Evolutionary conservation across 306 rosid genomes (phyloP).

Genomic region (Sechiopsis laciniata): DNA sequence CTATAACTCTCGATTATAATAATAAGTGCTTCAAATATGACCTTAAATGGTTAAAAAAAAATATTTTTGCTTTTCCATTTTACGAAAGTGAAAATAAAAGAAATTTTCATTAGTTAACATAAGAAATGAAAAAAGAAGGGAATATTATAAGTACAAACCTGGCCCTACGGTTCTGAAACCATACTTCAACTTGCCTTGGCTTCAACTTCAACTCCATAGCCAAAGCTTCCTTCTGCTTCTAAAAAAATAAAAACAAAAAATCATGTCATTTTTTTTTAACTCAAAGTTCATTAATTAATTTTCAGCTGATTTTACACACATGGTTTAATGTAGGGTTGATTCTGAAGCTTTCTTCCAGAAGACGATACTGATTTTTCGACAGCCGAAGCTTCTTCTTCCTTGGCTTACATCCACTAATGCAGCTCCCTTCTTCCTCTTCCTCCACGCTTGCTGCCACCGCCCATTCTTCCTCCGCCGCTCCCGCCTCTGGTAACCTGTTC

Average conservation of each 20-base stretch:
- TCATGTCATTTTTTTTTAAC: neutral
- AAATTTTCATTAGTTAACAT: neutral
- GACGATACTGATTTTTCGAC: slow-evolving; percentile 84
- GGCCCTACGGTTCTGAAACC: slow-evolving; percentile 99
- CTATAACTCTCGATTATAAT: too few species aligned
- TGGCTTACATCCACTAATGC: too few species aligned
- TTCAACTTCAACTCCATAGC: slow-evolving; percentile 69
- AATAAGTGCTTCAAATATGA: too few species aligned
- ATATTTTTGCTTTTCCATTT: too few species aligned
- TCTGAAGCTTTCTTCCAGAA: slow-evolving; percentile 78
- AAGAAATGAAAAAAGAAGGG: neutral
- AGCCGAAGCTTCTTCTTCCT: slow-evolving; percentile 95
- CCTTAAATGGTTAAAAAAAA: too few species aligned
- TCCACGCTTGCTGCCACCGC: slow-evolving; percentile 19
- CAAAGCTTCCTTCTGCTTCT: slow-evolving; percentile 81
- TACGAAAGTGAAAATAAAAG: neutral
- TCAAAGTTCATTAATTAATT: neutral
- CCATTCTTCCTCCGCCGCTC: slow-evolving; percentile 20
- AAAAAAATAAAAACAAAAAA: slow-evolving; percentile 11
- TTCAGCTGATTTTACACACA: slow-evolving; percentile 29
- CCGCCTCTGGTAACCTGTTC: slow-evolving; percentile 49
- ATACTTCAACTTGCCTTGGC: slow-evolving; percentile 92
- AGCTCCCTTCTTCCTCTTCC: slow-evolving; percentile 46
- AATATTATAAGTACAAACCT: slow-evolving; percentile 37
- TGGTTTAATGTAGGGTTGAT: slow-evolving; percentile 76